Base-by-base conservation (phyloP, 2,329 filamentous ascomycete genomes). In the Scedosporium boydii region DNA sequence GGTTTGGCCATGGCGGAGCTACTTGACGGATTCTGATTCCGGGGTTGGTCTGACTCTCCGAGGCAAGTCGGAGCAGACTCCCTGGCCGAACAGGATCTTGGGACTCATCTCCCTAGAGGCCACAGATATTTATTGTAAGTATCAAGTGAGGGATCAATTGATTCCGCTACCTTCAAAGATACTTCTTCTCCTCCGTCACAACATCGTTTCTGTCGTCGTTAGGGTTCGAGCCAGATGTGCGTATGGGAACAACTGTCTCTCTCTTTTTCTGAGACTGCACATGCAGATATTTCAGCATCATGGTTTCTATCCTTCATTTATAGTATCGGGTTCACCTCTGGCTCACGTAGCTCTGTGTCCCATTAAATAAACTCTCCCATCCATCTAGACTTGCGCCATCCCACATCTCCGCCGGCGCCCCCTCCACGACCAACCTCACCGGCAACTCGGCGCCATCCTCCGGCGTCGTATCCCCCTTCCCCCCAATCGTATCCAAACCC, bases 401-500 rank as follows among this genome's bases (percentile, higher is more conserved):
- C 76, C 76, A 80, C 61, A 76, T 79, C 29, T 67, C 63, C 0
- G 75, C 78, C 3, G 69, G 69, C 60, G 67, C 66, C 0, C 68
- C 70, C 4, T 70, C 66, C 12, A 77, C 70, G 64, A 79, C 77
- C 27, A 80, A 65, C 64, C 73, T 63, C 1, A 79, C 78, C 1
- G 76, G 76, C 44, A 75, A 79, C 67, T 73, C 69, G 9, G 78
- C 77, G 10, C 77, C 78, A 64, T 79, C 63, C 65, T 79, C 77
- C 3, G 74, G 72, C 12, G 72, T 76, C 69, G 73, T 76, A 3
- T 64, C 68, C 0, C 74, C 75, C 34, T 71, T 70, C 0, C 75
- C 73, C 64, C 72, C 74, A 0, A 73, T 77, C 78, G 79, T 78
- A 59, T 79, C 78, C n/a, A 77, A 79, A 29, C 73, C 71, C 2